phyloP scores from a whole-genome alignment of 495 filamentous ascomycete genomes.

The Tuber borchii region DNA sequence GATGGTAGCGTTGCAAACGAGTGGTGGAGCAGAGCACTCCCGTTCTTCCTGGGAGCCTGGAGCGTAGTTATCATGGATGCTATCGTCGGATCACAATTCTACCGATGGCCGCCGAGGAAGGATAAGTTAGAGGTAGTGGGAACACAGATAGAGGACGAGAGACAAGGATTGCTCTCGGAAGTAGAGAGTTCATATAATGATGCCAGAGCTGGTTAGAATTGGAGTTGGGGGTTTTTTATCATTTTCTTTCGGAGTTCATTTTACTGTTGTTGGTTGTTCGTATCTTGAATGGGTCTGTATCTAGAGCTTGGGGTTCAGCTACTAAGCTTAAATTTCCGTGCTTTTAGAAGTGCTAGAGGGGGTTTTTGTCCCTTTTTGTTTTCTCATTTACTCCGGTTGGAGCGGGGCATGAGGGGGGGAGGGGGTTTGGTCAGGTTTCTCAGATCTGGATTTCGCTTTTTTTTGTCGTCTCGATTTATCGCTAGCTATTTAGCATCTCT shows the following conservation, averaged over 20 bases:
- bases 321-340: neutral
- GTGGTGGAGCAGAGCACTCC: constrained; percentile 56
- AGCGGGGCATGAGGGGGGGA: neutral
- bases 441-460: constrained; percentile 4
- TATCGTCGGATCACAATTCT: constrained; percentile 57
- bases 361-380: constrained; percentile 15
- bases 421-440: constrained; percentile 12
- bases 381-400: constrained; percentile 18
- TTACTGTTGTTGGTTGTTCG: neutral
- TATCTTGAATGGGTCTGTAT: neutral
- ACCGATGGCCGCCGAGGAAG: constrained; percentile 13
- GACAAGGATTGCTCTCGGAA: constrained; percentile 22
- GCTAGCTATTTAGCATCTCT: neutral
- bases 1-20: constrained; percentile 54
- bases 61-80: constrained; percentile 63
- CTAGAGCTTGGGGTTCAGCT: neutral
- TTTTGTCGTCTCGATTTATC: neutral
- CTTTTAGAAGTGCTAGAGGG: neutral
- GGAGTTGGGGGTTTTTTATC: constrained; percentile 6
- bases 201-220: constrained; percentile 12
- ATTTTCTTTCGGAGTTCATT: neutral
- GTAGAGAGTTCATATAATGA: constrained; percentile 15
- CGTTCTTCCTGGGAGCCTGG: constrained; percentile 66
- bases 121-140: constrained; percentile 10
- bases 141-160: constrained; percentile 13